Conservation (phyloP, 176 grass and related monocot species). For the Cenchrus americanus region DNA sequence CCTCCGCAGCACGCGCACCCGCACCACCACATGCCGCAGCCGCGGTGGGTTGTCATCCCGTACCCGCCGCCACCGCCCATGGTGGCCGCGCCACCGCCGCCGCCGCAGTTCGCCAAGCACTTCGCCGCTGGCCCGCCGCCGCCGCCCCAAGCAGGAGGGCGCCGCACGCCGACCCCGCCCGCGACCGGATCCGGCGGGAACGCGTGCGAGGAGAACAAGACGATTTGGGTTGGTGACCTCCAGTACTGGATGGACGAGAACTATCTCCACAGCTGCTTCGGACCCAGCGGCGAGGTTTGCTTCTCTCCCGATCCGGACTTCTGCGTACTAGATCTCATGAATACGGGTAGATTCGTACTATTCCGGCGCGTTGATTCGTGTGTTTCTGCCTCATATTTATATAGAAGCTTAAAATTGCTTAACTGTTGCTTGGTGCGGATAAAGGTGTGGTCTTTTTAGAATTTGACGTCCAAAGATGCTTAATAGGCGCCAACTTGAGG, state of each 20-base stretch:
- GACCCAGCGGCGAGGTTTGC: constrained; percentile 59
- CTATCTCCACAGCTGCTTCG: constrained; percentile 75
- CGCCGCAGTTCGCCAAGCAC: constrained; percentile 57
- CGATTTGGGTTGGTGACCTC: constrained; percentile 72
- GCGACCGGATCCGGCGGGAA: constrained; percentile 49
- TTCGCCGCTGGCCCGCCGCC: constrained; percentile 36
- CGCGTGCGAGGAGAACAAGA: constrained; percentile 64
- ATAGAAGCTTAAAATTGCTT: constrained; percentile 10
- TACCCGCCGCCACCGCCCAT: constrained; percentile 58
- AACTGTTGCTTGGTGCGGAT: neutral
- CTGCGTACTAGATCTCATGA: constrained; percentile 45
- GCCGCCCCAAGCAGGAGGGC: constrained; percentile 6
- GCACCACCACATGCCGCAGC: constrained; percentile 67
- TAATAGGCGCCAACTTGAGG: constrained; percentile 38
- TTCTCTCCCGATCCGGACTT: constrained; percentile 41
- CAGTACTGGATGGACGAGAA: constrained; percentile 95
- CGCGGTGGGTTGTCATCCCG: constrained; percentile 65
- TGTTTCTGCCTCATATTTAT: neutral
- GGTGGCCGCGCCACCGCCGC: constrained; percentile 51
- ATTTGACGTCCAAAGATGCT: constrained; percentile 31
- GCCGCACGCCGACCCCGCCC: constrained; percentile 56
- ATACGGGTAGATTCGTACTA: constrained; percentile 39
- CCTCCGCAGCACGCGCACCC: constrained; percentile 44
- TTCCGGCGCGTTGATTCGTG: neutral
- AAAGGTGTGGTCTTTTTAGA: constrained; percentile 31